Evolutionary conservation across 768 basidiomycete genomes (phyloP).

Genomic region (Auricularia heimuer): DNA sequence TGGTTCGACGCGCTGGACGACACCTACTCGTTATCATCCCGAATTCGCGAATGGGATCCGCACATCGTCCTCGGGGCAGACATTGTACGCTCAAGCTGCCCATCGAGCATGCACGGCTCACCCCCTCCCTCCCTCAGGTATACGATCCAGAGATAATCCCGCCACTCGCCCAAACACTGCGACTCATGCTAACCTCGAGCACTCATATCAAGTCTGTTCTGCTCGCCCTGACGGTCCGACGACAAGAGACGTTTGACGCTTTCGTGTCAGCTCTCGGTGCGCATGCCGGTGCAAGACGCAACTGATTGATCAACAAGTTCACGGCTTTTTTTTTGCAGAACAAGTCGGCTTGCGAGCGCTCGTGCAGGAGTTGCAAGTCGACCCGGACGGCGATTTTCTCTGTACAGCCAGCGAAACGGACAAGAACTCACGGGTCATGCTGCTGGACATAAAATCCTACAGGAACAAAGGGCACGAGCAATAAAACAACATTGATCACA

Average conservation of each 20-base stretch:
- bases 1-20: too few species aligned
- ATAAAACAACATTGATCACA: too few species aligned
- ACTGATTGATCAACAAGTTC: neutral
- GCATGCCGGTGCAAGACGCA: neutral
- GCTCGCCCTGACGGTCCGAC: neutral
- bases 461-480: too few species aligned
- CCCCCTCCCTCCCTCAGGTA: neutral
- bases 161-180: neutral
- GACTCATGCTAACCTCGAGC: neutral
- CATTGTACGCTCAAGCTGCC: neutral
- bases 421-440: neutral
- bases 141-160: neutral
- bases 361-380: neutral
- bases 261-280: neutral
- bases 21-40: too few species aligned
- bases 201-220: neutral
- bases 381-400: neutral
- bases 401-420: neutral
- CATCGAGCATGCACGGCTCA: neutral
- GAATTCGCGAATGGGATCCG: neutral
- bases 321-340: neutral
- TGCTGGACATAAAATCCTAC: neutral
- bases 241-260: neutral
- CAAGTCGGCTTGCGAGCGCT: neutral
- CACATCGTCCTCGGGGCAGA: neutral